phyloP scores from a whole-genome alignment of 495 filamentous ascomycete genomes.

The Cercophora samala region DNA sequence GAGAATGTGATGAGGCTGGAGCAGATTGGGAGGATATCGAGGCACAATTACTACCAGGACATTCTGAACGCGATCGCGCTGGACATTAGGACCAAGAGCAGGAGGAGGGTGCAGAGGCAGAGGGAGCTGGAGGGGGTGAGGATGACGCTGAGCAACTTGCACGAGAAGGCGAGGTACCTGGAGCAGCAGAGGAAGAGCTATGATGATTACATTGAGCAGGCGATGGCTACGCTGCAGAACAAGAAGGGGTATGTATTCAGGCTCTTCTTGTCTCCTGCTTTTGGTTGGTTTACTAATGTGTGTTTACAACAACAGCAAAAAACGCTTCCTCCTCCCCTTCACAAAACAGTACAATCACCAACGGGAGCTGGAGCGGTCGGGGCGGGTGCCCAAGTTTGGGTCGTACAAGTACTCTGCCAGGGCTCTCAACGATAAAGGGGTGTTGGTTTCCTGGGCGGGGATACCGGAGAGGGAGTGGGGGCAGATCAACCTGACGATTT shows the following conservation, averaged over 20 bases:
- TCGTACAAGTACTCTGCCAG: slow-evolving; percentile 94
- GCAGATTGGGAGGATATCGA: slow-evolving; percentile 75
- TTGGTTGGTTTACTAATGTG: neutral
- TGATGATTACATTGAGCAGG: slow-evolving; percentile 98
- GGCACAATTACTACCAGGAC: slow-evolving; percentile 94
- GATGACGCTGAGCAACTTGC: slow-evolving; percentile 75
- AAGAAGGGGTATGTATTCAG: slow-evolving; percentile 74
- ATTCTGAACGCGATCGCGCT: slow-evolving; percentile 92
- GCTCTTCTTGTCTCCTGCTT: neutral
- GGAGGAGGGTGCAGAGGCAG: slow-evolving; percentile 82
- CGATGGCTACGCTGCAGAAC: slow-evolving; percentile 96
- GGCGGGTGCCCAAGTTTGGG: slow-evolving; percentile 93
- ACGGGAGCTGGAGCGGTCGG: slow-evolving; percentile 83
- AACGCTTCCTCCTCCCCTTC: slow-evolving; percentile 91
- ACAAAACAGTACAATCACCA: slow-evolving; percentile 99
- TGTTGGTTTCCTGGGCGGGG: slow-evolving; percentile 83
- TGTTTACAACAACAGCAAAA: slow-evolving; percentile 70
- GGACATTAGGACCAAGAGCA: slow-evolving; percentile 95
- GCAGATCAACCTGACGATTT: slow-evolving; percentile 88
- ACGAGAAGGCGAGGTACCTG: slow-evolving; percentile 87
- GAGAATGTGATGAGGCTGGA: slow-evolving; percentile 93
- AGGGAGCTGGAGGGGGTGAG: slow-evolving; percentile 86
- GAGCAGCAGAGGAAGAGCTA: slow-evolving; percentile 95
- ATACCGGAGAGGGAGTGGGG: slow-evolving; percentile 84
- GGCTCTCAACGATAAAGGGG: slow-evolving; percentile 86